Conservation (phyloP, 257 asterid species). For the Agastache rugosa region DNA sequence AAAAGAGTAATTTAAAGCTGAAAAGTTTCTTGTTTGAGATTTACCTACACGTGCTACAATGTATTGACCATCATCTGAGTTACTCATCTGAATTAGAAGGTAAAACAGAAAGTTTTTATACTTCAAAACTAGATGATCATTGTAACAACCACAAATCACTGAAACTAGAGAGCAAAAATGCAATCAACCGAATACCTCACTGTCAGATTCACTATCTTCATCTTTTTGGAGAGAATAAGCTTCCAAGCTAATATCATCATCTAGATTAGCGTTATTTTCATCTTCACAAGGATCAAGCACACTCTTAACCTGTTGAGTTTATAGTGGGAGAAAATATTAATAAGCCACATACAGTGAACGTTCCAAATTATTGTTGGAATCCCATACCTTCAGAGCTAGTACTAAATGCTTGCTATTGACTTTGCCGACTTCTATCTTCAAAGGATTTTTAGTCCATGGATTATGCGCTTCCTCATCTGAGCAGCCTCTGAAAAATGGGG, state of each 20-base stretch:
- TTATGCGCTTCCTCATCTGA: slow-evolving; percentile 77
- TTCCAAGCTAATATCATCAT: slow-evolving; percentile 65
- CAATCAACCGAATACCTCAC: slow-evolving; percentile 59
- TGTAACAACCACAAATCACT: slow-evolving; percentile 26
- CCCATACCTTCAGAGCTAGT: slow-evolving; percentile 79
- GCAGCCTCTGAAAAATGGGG: slow-evolving; percentile 93
- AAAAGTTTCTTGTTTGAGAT: slow-evolving; percentile 10
- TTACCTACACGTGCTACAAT: slow-evolving; percentile 76
- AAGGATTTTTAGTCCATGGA: slow-evolving; percentile 81
- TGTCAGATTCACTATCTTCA: slow-evolving; percentile 68
- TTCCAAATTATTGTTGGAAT: slow-evolving; percentile 24
- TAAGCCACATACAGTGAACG: slow-evolving; percentile 28
- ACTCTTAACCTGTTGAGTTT: slow-evolving; percentile 79
- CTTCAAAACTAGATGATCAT: slow-evolving; percentile 24
- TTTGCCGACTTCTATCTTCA: slow-evolving; percentile 91
- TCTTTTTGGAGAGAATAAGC: slow-evolving; percentile 66
- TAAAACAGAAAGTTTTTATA: slow-evolving; percentile 26
- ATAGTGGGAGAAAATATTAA: slow-evolving; percentile 22
- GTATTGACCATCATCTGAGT: slow-evolving; percentile 76
- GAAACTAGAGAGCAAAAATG: slow-evolving; percentile 25
- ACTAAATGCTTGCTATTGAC: slow-evolving; percentile 89
- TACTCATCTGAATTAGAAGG: slow-evolving; percentile 59
- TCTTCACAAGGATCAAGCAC: slow-evolving; percentile 96
- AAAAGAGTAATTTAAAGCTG: slow-evolving; percentile 26
- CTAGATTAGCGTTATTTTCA: slow-evolving; percentile 72